These are phyloP conservation scores for Scorias spongiosa DNA, from an alignment of 2,329 filamentous ascomycete genomes.

Conservation along the genomic window DNA sequence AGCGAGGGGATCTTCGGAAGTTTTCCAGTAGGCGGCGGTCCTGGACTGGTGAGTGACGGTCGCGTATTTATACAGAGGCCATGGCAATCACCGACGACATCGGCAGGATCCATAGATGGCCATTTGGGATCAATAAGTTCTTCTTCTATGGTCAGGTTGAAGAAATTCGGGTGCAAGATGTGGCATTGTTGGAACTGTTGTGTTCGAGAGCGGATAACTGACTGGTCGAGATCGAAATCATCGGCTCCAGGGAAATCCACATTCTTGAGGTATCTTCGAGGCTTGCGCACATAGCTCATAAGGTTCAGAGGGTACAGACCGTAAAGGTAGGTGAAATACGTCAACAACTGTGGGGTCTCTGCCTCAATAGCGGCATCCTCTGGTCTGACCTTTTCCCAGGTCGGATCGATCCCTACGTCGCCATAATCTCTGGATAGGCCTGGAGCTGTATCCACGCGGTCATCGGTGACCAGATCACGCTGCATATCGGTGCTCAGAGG, in stretches of 20 bases:
- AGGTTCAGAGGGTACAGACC: slow-evolving; percentile 76
- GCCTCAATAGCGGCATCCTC: slow-evolving; percentile 47
- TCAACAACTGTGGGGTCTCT: slow-evolving; percentile 50
- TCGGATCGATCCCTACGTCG: slow-evolving; percentile 21
- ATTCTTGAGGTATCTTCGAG: slow-evolving; percentile 61
- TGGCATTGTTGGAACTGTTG: slow-evolving; percentile 61
- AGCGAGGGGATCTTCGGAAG: slow-evolving; percentile 33
- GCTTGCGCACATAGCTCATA: slow-evolving; percentile 72
- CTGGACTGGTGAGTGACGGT: slow-evolving; percentile 28
- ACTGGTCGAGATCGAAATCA: slow-evolving; percentile 63
- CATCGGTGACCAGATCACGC: slow-evolving; percentile 20
- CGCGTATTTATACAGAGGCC: slow-evolving; percentile 41
- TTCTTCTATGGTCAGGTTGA: slow-evolving; percentile 61
- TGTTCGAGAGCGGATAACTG: slow-evolving; percentile 59
- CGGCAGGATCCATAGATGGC: slow-evolving; percentile 64
- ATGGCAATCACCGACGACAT: slow-evolving; percentile 68
- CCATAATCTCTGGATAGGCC: slow-evolving; percentile 25
- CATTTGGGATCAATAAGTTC: slow-evolving; percentile 66
- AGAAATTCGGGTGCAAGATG: slow-evolving; percentile 72
- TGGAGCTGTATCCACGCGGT: slow-evolving; percentile 14
- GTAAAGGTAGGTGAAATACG: slow-evolving; percentile 71
- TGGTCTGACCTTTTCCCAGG: slow-evolving; percentile 52
- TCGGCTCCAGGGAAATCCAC: slow-evolving; percentile 55
- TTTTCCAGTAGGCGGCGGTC: slow-evolving; percentile 30
- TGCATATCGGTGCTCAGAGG: slow-evolving; percentile 19